A percentile compares a stretch with the other conserved stretches of the same genome.
These are phyloP conservation scores for Sugiyamaella xylanicola DNA, from an alignment of 1,139 yeast species.

Conservation along the genomic window DNA sequence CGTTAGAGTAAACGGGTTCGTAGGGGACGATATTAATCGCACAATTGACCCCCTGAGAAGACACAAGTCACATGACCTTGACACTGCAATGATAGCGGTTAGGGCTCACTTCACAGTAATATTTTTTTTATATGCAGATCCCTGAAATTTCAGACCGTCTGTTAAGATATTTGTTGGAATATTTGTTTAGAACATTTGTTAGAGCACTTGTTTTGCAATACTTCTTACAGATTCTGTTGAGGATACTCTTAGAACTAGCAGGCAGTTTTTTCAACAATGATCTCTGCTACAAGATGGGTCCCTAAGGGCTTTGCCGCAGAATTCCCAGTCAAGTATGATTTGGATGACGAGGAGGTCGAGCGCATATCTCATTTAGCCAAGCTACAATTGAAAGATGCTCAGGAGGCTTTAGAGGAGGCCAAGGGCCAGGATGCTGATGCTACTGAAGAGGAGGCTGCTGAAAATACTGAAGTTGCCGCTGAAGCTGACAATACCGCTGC, in stretches of 20 bases:
- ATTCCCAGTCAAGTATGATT: constrained; percentile 84
- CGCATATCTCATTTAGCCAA: constrained; percentile 85
- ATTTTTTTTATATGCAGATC: constrained; percentile 21
- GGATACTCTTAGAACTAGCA: too few relatives aligned
- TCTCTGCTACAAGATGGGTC: constrained; percentile 93
- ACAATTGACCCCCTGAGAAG: too few relatives aligned
- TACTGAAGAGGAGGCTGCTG: constrained; percentile 29
- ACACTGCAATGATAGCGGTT: constrained; percentile 8
- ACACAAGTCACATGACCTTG: neutral
- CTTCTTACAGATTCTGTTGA: too few relatives aligned
- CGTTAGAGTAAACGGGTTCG: too few relatives aligned
- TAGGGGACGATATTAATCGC: too few relatives aligned
- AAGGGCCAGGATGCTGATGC: constrained; percentile 41
- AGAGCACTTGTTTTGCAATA: too few relatives aligned
- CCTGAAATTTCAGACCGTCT: constrained; percentile 12
- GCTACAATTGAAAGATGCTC: constrained; percentile 75
- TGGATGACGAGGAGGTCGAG: constrained; percentile 90
- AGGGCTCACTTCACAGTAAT: constrained; percentile 1
- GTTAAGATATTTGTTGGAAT: neutral
- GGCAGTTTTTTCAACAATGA: too few relatives aligned
- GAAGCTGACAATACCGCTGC: constrained; percentile 24
- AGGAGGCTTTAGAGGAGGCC: constrained; percentile 55
- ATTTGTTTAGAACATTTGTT: too few relatives aligned
- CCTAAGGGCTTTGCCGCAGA: constrained; percentile 96
- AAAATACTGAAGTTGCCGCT: neutral